phyloP scores from a whole-genome alignment of 116 monocot species.

The Zostera marina region DNA sequence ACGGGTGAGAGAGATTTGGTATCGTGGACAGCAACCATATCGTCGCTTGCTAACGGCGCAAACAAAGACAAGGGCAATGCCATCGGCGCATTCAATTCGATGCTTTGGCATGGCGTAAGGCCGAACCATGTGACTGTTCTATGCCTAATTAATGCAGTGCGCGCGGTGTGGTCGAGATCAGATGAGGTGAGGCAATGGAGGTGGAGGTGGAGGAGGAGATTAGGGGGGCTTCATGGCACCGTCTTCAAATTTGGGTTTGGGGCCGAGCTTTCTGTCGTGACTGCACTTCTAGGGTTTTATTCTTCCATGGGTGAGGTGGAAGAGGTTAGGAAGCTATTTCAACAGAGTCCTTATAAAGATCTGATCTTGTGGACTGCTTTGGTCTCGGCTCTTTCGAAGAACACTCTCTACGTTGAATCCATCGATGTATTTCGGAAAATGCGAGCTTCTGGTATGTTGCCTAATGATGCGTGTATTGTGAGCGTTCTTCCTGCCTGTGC shows the following conservation, averaged over 20 bases:
- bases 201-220: background rate
- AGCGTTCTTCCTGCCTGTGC: slow-evolving; percentile 35
- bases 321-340: slow-evolving; percentile 12
- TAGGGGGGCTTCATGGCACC: slow-evolving; percentile 13
- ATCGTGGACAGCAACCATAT: slow-evolving; percentile 1
- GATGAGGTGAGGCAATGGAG: too few relatives aligned
- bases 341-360: slow-evolving; percentile 17
- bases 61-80: background rate
- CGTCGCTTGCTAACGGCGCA: background rate
- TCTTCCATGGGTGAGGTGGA: slow-evolving; percentile 14
- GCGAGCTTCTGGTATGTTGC: slow-evolving; percentile 6
- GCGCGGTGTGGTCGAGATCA: background rate
- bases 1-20: slow-evolving; percentile 7
- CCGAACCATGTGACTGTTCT: slow-evolving; percentile 9
- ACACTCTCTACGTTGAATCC: slow-evolving; percentile 13
- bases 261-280: slow-evolving; percentile 13
- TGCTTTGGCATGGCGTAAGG: slow-evolving; percentile 7
- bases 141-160: slow-evolving; percentile 10
- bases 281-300: slow-evolving; percentile 28
- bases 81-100: slow-evolving; percentile 4
- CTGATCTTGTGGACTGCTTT: slow-evolving; percentile 31
- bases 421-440: slow-evolving; percentile 22
- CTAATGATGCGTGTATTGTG: slow-evolving; percentile 23
- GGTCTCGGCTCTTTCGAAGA: slow-evolving; percentile 27
- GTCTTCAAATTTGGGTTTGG: slow-evolving; percentile 20